Base-by-base conservation (phyloP, 1,284 basidiomycete species). In the Moesziomyces sp. region DNA sequence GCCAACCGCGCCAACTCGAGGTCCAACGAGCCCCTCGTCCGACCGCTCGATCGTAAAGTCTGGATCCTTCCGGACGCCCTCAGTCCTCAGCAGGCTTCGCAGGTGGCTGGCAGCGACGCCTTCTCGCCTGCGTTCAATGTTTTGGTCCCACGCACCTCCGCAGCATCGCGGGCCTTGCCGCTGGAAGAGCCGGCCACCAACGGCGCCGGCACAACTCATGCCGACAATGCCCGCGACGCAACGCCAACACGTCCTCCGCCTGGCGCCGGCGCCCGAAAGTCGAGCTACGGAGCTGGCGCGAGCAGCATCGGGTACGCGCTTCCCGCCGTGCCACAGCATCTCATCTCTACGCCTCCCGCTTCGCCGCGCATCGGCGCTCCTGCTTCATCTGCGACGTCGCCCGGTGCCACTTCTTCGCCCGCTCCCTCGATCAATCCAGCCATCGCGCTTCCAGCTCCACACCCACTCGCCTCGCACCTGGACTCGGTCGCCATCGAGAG, bases 111-210 rank as follows among this genome's bases (percentile, higher is more conserved):
- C 3, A 69, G 58, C 62, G 57, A 67, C 16, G 58, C 62, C 13
- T 71, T 65, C 55, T 77, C 74, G 4, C 67, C 71, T 9, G 62
- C 66, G 13, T 76, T 75, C 62, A 51, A 59, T 23, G 46, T 78
- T 24, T 40, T 76, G 47, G 45, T 76, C 10, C 48, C 53, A 8
- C 61, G 66, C 16, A 28, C 14, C 24, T 30, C 35, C 35, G 16
- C 35, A 38, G 14, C 35, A 1, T 18, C 35, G 14, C 35, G 43
- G n/a, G 35, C 54, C 3, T 30, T 42, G 19, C n/a, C 40, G 11
- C 14, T 30, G n/a, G 48, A 55, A 24, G 47, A 52, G 6, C 19
- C 28, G 24, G 3, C 42, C 8, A 45, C 30, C 9, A 40, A 21
- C 9, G 46, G 21, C 24, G 7, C 30, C n/a, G 24, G 7, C n/a